Percentiles rank a stretch among this genome's conserved stretches.
phyloP scores from a whole-genome alignment of 164 flowering plant species.

The Annona cherimola region DNA sequence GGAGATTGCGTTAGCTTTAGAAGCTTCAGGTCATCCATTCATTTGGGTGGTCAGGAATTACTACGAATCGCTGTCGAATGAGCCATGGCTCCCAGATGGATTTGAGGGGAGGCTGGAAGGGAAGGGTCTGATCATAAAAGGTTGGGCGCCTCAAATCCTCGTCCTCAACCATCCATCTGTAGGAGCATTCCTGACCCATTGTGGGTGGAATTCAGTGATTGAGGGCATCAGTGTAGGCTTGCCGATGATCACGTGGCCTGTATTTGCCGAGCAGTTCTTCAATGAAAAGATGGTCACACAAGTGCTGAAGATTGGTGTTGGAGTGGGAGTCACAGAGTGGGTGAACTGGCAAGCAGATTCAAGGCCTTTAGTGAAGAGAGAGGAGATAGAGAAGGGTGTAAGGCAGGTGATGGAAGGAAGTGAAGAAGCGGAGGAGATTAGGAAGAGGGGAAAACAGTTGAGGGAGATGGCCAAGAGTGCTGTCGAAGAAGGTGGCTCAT shows the following conservation, averaged over 20 bases:
- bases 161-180: not conserved
- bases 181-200: not conserved
- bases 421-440: slow-evolving; percentile 21
- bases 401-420: slow-evolving; percentile 18
- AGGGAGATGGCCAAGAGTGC: slow-evolving; percentile 23
- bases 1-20: slow-evolving; percentile 52
- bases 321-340: slow-evolving; percentile 20
- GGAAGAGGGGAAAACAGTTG: slow-evolving; percentile 13
- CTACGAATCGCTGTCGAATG: slow-evolving; percentile 27
- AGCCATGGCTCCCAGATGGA: not conserved
- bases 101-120: slow-evolving; percentile 17
- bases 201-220: not conserved
- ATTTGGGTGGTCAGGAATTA: slow-evolving; percentile 48
- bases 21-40: slow-evolving; percentile 34
- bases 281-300: slow-evolving; percentile 17
- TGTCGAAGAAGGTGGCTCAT: slow-evolving; percentile 27
- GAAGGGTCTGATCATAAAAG: slow-evolving; percentile 22
- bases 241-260: slow-evolving; percentile 20
- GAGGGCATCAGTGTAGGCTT: slow-evolving; percentile 14
- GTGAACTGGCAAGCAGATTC: not conserved
- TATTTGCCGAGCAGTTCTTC: slow-evolving; percentile 12
- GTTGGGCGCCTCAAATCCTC: slow-evolving; percentile 28
- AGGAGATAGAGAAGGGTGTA: slow-evolving; percentile 19
- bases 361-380: slow-evolving; percentile 6
- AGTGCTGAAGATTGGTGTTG: slow-evolving; percentile 20